Evolutionary conservation across 1,284 basidiomycete species (phyloP).

Genomic region (Rhodotorula sp.): DNA sequence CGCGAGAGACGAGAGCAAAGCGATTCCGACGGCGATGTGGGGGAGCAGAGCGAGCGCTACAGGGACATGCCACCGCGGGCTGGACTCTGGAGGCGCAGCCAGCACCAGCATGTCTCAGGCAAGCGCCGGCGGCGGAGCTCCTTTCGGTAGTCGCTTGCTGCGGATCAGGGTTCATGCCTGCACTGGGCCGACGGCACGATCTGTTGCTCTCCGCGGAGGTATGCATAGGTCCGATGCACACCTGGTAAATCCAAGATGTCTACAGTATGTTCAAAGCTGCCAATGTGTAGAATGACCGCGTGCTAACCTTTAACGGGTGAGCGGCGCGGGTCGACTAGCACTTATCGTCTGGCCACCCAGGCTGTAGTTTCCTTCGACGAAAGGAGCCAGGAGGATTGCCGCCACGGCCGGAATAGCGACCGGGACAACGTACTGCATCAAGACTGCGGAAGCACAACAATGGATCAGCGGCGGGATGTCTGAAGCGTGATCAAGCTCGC

Average conservation of each 20-base stretch:
- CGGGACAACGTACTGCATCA: slow-evolving; percentile 26
- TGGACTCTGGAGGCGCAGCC: not conserved
- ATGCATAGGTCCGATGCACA: too few species aligned
- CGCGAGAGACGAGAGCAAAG: not conserved
- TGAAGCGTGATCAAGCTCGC: not conserved
- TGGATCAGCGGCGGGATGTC: too few species aligned
- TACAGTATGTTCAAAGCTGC: too few species aligned
- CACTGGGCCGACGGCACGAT: too few species aligned
- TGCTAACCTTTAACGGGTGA: too few species aligned
- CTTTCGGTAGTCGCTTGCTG: not conserved
- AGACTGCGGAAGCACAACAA: not conserved
- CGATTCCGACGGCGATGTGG: slow-evolving; percentile 3
- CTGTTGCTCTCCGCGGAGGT: too few species aligned
- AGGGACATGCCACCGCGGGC: not conserved
- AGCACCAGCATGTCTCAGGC: not conserved
- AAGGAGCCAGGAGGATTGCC: slow-evolving; percentile 14
- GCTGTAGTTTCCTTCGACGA: not conserved
- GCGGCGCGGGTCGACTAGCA: too few species aligned
- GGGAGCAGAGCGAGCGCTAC: not conserved
- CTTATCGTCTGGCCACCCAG: too few species aligned
- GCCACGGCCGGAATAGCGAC: slow-evolving; percentile 17
- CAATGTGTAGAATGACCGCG: too few species aligned
- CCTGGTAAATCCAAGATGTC: too few species aligned
- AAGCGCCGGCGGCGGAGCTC: too few species aligned
- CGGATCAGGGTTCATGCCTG: too few species aligned